A percentile compares a stretch with the other conserved stretches of the same genome.
Conservation (phyloP, 2,329 filamentous ascomycete genomes). For the Exophiala mesophila region DNA sequence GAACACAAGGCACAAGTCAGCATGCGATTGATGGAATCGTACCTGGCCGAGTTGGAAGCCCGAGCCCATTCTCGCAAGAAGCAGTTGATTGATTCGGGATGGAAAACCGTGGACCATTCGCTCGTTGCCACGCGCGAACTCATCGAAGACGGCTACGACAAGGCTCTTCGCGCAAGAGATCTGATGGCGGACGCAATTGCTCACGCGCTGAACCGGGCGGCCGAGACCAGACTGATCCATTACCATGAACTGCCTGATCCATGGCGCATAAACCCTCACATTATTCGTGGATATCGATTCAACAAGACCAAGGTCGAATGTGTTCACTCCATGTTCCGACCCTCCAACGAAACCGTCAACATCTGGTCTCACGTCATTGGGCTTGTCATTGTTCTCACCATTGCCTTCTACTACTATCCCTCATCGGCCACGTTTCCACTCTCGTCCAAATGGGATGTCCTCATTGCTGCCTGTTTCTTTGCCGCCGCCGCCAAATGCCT, state of each 20-base stretch:
- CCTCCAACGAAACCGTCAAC: slow-evolving; percentile 93
- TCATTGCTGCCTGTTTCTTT: slow-evolving; percentile 92
- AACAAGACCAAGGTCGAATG: slow-evolving; percentile 86
- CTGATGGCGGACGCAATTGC: slow-evolving; percentile 81
- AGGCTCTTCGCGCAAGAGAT: slow-evolving; percentile 75
- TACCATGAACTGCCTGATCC: slow-evolving; percentile 89
- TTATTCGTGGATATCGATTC: slow-evolving; percentile 87
- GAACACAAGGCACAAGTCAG: slow-evolving; percentile 88
- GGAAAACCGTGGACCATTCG: slow-evolving; percentile 74
- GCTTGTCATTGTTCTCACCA: slow-evolving; percentile 75
- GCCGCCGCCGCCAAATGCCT: slow-evolving; percentile 92
- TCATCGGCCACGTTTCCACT: slow-evolving; percentile 77
- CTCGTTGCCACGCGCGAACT: slow-evolving; percentile 69
- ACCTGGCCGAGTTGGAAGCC: slow-evolving; percentile 79
- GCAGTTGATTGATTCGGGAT: slow-evolving; percentile 73
- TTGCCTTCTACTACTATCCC: slow-evolving; percentile 96
- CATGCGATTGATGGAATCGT: slow-evolving; percentile 77
- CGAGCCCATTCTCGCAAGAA: slow-evolving; percentile 74
- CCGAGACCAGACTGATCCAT: slow-evolving; percentile 73
- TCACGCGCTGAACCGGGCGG: slow-evolving; percentile 66
- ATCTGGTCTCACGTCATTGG: slow-evolving; percentile 96
- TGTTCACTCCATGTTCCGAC: slow-evolving; percentile 71
- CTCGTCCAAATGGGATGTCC: slow-evolving; percentile 80
- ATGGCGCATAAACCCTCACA: slow-evolving; percentile 94
- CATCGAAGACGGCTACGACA: slow-evolving; percentile 74